phyloP scores from a whole-genome alignment of 805 yeast genomes.

The Candida ascalaphidarum region DNA sequence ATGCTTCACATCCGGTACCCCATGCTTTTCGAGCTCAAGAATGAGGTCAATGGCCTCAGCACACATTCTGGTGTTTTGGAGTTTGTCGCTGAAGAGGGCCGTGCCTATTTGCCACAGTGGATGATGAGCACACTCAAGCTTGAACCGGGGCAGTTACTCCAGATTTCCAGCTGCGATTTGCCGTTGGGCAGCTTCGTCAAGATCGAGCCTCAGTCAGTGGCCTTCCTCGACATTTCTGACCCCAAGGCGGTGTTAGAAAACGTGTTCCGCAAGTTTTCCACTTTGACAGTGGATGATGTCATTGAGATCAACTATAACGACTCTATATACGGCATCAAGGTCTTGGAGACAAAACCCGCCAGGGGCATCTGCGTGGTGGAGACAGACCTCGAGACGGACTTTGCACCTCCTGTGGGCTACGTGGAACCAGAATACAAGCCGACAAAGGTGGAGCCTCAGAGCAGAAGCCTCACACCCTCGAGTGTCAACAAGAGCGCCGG shows the following conservation, averaged over 20 bases:
- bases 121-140: constrained; percentile 74
- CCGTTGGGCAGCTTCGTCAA: constrained; percentile 86
- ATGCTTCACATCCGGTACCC: constrained; percentile 92
- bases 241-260: constrained; percentile 96
- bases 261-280: constrained; percentile 81
- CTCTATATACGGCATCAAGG: constrained; percentile 67
- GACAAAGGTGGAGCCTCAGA: constrained; percentile 24
- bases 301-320: constrained; percentile 82
- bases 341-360: constrained; percentile 82
- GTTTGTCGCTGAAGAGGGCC: constrained; percentile 95
- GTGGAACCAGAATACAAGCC: constrained; percentile 75
- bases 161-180: constrained; percentile 67
- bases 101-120: constrained; percentile 94
- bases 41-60: constrained; percentile 47
- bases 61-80: constrained; percentile 95
- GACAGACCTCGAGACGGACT: constrained; percentile 93
- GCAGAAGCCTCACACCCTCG: constrained; percentile 22
- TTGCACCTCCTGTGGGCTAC: constrained; percentile 98
- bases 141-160: constrained; percentile 74
- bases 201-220: constrained; percentile 91
- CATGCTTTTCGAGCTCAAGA: constrained; percentile 78
- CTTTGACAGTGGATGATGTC: constrained; percentile 75
- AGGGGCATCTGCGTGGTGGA: constrained; percentile 89
- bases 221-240: constrained; percentile 86
- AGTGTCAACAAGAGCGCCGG: constrained; percentile 31